Base-by-base conservation (phyloP, 345 rosid species). In the Acer negundo region DNA sequence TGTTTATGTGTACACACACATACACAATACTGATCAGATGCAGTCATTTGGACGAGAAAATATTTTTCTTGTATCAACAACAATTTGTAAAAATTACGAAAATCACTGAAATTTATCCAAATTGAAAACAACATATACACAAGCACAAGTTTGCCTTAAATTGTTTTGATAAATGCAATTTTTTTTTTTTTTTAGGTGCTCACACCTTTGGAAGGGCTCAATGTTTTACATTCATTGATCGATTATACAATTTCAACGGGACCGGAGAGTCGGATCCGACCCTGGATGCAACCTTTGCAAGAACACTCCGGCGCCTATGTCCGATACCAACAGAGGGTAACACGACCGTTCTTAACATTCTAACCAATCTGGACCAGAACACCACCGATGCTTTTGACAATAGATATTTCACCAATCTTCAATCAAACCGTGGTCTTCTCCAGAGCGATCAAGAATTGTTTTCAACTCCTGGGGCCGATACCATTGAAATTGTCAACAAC, bases 181-280 rank as follows among this genome's bases (percentile, higher is more conserved):
- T 35, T 28, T 8, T 42, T 20, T 9, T 24, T 63, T n/a, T 38
- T 19, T 40, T 72, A 92, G 94, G 96, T 46, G 94, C 86, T 3
- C 94, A 92, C 75, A 92, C 96, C 7, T 90, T 90, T 77, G 96
- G 96, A 8, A 77, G 96, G 64, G 90, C 77, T 19, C 80, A 67
- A 24, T 92, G 94, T 23, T 3, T 12, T 4, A 65, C 76, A 0
- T 87, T 92, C 80, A 19, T 0, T 1, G 23, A 28, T 1, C 79
- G 96, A 3, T 73, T 92, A 23, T 90, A 77, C 84, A 74, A 88
- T 75, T 92, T 88, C 81, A 90, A 5, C 55, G 47, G 53, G n/a
- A 81, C 86, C 0, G 85, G 84, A 6, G 72, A 17, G n/a, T 86
- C 94, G 0, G 96, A 92, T 61, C 91, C 89, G 2, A 79, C 86